Evolutionary conservation across 83 land plant genomes (phyloP).

Genomic region (Picea abies): DNA sequence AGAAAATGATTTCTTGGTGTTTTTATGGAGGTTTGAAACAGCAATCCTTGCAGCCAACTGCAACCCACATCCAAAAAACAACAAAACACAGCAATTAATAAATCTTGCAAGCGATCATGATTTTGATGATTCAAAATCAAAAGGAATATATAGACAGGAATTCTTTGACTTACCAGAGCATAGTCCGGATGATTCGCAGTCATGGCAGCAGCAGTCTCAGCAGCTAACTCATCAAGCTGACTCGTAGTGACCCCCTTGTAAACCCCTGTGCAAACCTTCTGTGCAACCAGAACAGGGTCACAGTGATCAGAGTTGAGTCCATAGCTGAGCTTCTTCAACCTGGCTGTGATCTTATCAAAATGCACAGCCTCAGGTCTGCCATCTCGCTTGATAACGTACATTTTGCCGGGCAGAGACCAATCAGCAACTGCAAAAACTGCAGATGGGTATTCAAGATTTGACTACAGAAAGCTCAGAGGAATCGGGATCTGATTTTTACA

Average conservation of each 20-base stretch:
- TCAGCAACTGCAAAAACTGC: background rate
- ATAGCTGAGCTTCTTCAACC: constrained; percentile 97
- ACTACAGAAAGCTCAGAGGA: background rate
- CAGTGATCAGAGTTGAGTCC: constrained; percentile 87
- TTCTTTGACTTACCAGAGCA: constrained; percentile 54
- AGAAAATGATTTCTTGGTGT: constrained; percentile 86
- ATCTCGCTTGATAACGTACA: constrained; percentile 97
- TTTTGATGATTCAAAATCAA: background rate
- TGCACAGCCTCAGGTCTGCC: constrained; percentile 94
- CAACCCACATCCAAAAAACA: background rate
- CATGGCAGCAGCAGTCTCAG: constrained; percentile 96
- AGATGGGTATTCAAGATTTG: background rate
- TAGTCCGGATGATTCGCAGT: constrained; percentile 96
- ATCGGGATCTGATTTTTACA: background rate
- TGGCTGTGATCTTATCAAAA: constrained; percentile 97
- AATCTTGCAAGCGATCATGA: no score
- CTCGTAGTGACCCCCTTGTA: constrained; percentile 97
- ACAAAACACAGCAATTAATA: background rate
- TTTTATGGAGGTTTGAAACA: constrained; percentile 94
- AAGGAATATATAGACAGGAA: background rate
- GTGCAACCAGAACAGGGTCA: constrained; percentile 87
- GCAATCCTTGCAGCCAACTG: constrained; percentile 94
- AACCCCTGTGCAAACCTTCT: constrained; percentile 95
- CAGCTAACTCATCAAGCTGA: constrained; percentile 95
- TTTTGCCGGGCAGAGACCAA: constrained; percentile 18